Conservation (phyloP, 768 basidiomycete species). For the Sporobolomyces pararoseus region DNA sequence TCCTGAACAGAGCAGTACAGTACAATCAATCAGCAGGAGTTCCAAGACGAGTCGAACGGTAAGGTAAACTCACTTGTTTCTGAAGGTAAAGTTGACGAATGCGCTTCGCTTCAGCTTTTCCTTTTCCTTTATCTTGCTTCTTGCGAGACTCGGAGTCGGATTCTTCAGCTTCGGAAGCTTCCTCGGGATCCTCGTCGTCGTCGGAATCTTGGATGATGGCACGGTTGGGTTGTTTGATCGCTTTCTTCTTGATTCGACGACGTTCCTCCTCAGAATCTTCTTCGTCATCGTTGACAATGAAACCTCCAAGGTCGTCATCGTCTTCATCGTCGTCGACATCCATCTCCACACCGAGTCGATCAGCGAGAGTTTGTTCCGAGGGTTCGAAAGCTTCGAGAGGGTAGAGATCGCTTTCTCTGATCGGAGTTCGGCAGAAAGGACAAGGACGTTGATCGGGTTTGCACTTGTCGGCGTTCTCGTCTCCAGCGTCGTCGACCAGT, state of each 20-base stretch:
- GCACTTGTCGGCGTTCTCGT: constrained; percentile 45
- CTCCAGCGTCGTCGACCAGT: constrained; percentile 49
- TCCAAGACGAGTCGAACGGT: no score
- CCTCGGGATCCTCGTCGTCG: constrained; percentile 22
- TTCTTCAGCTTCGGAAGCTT: constrained; percentile 30
- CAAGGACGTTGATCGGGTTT: constrained; percentile 57
- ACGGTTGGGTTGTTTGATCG: constrained; percentile 32
- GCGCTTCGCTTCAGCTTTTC: neutral
- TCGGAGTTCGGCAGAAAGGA: constrained; percentile 60
- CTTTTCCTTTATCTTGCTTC: constrained; percentile 28
- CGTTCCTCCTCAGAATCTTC: constrained; percentile 39
- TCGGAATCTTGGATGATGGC: constrained; percentile 35
- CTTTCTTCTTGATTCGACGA: neutral
- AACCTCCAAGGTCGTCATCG: constrained; percentile 20
- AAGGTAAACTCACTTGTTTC: constrained; percentile 6
- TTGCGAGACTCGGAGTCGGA: constrained; percentile 2
- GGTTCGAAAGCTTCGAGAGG: constrained; percentile 62
- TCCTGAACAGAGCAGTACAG: constrained; percentile 6
- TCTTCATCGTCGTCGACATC: constrained; percentile 23
- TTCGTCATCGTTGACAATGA: constrained; percentile 44
- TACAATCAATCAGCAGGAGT: no score
- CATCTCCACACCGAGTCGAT: constrained; percentile 30
- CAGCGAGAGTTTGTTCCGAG: constrained; percentile 57
- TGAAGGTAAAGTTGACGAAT: neutral
- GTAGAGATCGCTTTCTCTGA: constrained; percentile 57